Evolutionary conservation across 169 alveolate genomes (phyloP).

Genomic region (Plasmodium falciparum): DNA sequence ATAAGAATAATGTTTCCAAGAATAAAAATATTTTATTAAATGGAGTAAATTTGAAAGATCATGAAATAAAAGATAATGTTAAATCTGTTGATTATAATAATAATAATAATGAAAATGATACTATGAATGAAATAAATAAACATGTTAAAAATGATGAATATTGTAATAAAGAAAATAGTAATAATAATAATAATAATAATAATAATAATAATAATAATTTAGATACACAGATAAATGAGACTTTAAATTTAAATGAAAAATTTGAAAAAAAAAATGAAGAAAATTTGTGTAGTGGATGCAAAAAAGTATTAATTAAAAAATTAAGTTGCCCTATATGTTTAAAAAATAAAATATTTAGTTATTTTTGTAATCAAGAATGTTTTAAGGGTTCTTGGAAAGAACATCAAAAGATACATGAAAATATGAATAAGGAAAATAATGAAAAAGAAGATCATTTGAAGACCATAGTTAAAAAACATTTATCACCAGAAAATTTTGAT

Average conservation of each 20-base stretch:
- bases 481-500: constrained; percentile 34
- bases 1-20: not conserved
- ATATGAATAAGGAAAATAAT: constrained; percentile 50
- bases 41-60: not conserved
- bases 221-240: not conserved
- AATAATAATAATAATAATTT: not conserved
- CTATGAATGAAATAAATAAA: not conserved
- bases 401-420: constrained; percentile 92
- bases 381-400: constrained; percentile 93
- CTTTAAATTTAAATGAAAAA: not conserved
- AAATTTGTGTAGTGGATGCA: constrained; percentile 79
- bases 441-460: constrained; percentile 12
- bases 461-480: constrained; percentile 5
- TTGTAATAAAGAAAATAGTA: too few relatives aligned
- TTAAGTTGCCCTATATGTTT: constrained; percentile 84
- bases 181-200: not conserved
- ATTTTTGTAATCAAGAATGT: constrained; percentile 97
- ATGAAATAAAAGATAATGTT: not conserved
- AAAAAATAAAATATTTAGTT: constrained; percentile 80
- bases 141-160: not conserved
- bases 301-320: constrained; percentile 72
- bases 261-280: constrained; percentile 4
- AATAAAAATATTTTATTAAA: constrained; percentile 3
- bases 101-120: not conserved
- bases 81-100: not conserved